Conservation (phyloP, 1,284 basidiomycete genomes). For the Wallemia hederae region DNA sequence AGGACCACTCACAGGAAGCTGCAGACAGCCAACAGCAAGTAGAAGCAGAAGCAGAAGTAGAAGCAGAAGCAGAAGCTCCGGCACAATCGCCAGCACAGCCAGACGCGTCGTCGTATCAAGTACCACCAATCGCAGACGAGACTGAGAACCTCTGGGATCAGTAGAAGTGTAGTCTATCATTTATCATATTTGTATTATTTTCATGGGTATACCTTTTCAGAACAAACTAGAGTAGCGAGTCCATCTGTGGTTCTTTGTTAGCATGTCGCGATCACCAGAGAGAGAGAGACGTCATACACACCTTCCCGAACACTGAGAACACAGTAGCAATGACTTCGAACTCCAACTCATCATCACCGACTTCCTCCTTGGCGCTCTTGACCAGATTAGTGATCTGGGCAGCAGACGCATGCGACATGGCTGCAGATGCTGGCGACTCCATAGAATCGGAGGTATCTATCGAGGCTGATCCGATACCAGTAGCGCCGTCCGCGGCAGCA, state of each 20-base stretch:
- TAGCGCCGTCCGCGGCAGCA: conserved; percentile 13
- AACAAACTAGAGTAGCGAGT: not conserved
- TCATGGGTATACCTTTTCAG: not conserved
- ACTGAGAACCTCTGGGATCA: not conserved
- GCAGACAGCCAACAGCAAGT: not conserved
- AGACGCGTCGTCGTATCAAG: not conserved
- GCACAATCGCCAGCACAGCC: not conserved
- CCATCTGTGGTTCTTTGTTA: not conserved
- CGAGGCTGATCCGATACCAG: conserved; percentile 10
- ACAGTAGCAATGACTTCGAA: conserved; percentile 74
- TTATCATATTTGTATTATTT: not conserved
- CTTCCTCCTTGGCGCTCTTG: conserved; percentile 47
- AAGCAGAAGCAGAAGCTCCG: not conserved
- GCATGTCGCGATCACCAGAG: not conserved
- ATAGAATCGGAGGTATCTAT: not conserved
- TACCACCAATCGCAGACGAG: not conserved
- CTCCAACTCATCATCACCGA: conserved; percentile 36
- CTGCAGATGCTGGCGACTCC: conserved; percentile 19
- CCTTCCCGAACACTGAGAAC: conserved; percentile 37
- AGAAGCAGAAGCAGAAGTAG: not conserved
- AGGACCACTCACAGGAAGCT: not conserved
- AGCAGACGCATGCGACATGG: conserved; percentile 24
- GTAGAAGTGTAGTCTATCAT: not conserved
- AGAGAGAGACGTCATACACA: conserved; percentile 1
- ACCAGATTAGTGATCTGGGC: conserved; percentile 41